Evolutionary conservation across 164 flowering plant species (phyloP).

Genomic region (Berberis thunbergii): DNA sequence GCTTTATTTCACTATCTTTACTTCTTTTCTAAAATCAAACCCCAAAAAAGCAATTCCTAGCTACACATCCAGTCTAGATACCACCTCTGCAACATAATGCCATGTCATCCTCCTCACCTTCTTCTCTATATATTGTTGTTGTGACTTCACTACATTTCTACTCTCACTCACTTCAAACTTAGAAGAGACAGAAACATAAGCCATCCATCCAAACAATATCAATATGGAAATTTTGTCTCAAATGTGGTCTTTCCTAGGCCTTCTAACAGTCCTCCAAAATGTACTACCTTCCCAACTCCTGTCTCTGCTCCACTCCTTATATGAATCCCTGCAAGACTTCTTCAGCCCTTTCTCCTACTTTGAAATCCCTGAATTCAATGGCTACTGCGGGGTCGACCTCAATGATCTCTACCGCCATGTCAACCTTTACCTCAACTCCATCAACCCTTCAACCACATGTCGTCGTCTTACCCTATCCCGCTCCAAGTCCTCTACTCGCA

Average conservation of each 20-base stretch:
- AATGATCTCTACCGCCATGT: constrained; percentile 65
- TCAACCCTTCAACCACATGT: constrained; percentile 31
- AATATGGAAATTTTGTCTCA: constrained; percentile 55
- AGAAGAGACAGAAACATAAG: too few species aligned
- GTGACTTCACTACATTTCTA: too few species aligned
- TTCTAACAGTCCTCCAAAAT: constrained; percentile 61
- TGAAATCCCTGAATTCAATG: constrained; percentile 64
- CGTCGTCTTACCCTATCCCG: constrained; percentile 60
- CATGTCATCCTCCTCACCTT: too few species aligned
- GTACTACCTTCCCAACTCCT: constrained; percentile 53
- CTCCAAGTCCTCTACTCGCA: constrained; percentile 36
- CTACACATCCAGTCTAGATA: too few species aligned
- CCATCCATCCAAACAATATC: too few species aligned
- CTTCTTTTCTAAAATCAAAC: too few species aligned
- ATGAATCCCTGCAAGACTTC: constrained; percentile 49
- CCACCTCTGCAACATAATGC: too few species aligned
- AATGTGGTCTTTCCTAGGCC: constrained; percentile 60
- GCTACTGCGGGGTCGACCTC: constrained; percentile 52
- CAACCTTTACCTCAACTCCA: constrained; percentile 55
- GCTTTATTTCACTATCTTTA: too few species aligned
- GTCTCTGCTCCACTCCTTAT: constrained; percentile 40
- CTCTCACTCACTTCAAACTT: too few species aligned
- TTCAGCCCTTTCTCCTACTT: constrained; percentile 44
- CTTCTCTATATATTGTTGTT: too few species aligned
- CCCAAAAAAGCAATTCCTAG: too few species aligned